Evolutionary conservation across 2,329 filamentous ascomycete genomes (phyloP), one percentile per base, ranked within the genome.

Genomic region (Cryphonectria carpinicola): DNA sequence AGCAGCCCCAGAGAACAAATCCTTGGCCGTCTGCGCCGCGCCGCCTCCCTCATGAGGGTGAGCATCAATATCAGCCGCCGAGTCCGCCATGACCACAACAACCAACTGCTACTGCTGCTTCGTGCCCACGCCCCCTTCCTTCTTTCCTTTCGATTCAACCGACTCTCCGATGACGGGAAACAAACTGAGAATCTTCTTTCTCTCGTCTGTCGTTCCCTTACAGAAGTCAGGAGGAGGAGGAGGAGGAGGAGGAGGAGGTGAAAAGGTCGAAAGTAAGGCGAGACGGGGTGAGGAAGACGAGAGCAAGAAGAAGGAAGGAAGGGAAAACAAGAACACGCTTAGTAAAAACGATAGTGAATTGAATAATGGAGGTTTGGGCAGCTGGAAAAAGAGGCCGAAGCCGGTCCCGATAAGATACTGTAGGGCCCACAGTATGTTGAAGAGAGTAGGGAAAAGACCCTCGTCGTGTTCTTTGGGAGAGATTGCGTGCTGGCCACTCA

Each of bases 1-100:
- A 10, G 92, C 92, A 71, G 96, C 96, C 52, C 96, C 96, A 14
- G 96, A 89, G 79, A 95, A 92, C 71, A 99, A 85, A 82, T 99
- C 96, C 85, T 98, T 99, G 77, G 90, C 84, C 65, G 92, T 92
- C 79, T 91, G 89, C 76, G 85, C 74, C 35, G 81, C 82, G 69
- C 81, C 79, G 72, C 77, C 79, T 64, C 72, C 72, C 43, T 72
- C 72, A 56, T 73, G 72, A 60, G 77, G 68, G 56, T 80, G 76
- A 68, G 77, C 74, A 69, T 83, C 80, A 60, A 80, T 66, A 70
- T 83, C 82, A 70, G 78, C 76, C 37, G 75, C 77, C 67, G 78
- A 76, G 73, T 81, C 80, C 71, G 79, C 79, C 80, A 81, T 81
- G 35, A 54, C 66, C 56, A 17, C 25, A 7, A 60, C 19, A 3